These are phyloP conservation scores for Allium sativum DNA, from an alignment of 106 monocot genomes.

Conservation along the genomic window DNA sequence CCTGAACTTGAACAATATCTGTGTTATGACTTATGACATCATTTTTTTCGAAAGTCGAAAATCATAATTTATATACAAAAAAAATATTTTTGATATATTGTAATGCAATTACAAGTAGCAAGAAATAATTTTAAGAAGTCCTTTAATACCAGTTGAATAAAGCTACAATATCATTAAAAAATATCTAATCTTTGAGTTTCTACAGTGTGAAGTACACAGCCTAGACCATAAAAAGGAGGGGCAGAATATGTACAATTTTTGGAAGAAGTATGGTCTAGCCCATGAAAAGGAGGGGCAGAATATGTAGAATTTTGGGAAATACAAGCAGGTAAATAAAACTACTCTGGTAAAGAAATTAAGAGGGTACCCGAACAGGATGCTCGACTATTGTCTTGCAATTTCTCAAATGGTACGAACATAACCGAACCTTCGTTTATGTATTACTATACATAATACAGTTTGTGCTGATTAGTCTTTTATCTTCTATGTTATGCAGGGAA, in stretches of 20 bases:
- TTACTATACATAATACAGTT: constrained; percentile 4
- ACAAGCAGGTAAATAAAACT: constrained; percentile 69
- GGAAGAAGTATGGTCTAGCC: no score
- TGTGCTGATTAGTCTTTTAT: constrained; percentile 3
- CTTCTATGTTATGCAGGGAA: constrained; percentile 9
- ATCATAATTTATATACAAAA: no score
- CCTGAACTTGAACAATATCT: not conserved
- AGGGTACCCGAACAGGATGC: constrained; percentile 74
- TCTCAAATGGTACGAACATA: constrained; percentile 16
- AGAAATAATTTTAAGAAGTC: no score
- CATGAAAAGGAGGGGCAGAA: constrained; percentile 87
- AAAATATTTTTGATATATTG: no score
- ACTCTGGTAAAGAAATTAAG: constrained; percentile 54
- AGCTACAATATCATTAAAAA: no score
- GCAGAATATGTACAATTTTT: no score
- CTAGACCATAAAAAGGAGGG: constrained; percentile 55
- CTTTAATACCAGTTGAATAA: no score
- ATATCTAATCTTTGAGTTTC: not conserved
- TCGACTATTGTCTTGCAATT: constrained; percentile 59
- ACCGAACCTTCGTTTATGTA: not conserved
- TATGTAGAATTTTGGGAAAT: constrained; percentile 71
- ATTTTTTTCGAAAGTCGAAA: no score
- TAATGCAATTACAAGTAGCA: no score
- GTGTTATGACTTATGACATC: no score
- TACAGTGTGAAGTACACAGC: constrained; percentile 69